phyloP scores from a whole-genome alignment of 352 stramenopile species.

The Phytophthora chlamydospora region DNA sequence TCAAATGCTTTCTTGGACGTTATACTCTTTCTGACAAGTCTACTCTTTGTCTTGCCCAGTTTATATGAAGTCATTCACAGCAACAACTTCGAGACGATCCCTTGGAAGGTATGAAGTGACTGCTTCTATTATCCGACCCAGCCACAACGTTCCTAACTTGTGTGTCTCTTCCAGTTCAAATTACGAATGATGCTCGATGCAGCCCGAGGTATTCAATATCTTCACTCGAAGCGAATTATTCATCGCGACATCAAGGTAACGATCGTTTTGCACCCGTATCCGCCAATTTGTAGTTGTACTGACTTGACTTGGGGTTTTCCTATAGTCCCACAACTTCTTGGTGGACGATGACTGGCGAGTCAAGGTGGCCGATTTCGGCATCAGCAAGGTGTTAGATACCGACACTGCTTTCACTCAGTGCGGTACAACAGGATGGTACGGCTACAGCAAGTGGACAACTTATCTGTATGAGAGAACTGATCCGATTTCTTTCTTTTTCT shows the following conservation, averaged over 20 bases:
- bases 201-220: constrained; percentile 87
- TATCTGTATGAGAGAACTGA: too few species aligned
- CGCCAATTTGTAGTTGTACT: neutral
- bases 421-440: constrained; percentile 86
- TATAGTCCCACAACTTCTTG: constrained; percentile 89
- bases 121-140: neutral
- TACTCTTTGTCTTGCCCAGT: constrained; percentile 36
- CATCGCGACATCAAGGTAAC: constrained; percentile 91
- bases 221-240: constrained; percentile 89
- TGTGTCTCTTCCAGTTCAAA: constrained; percentile 70
- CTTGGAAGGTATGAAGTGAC: constrained; percentile 75
- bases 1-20: neutral
- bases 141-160: constrained; percentile 4
- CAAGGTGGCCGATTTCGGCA: constrained; percentile 90
- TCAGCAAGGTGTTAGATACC: constrained; percentile 89
- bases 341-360: constrained; percentile 91
- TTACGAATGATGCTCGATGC: constrained; percentile 91
- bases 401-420: constrained; percentile 89
- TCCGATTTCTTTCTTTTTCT: neutral
- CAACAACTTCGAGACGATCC: constrained; percentile 90
- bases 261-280: neutral
- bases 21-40: neutral
- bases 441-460: neutral
- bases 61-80: constrained; percentile 91
- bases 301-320: constrained; percentile 7